Evolutionary conservation across 371 early-diverging fungal species (phyloP), one percentile per base, ranked within the genome.

Genomic region (Parasitella parasitica): DNA sequence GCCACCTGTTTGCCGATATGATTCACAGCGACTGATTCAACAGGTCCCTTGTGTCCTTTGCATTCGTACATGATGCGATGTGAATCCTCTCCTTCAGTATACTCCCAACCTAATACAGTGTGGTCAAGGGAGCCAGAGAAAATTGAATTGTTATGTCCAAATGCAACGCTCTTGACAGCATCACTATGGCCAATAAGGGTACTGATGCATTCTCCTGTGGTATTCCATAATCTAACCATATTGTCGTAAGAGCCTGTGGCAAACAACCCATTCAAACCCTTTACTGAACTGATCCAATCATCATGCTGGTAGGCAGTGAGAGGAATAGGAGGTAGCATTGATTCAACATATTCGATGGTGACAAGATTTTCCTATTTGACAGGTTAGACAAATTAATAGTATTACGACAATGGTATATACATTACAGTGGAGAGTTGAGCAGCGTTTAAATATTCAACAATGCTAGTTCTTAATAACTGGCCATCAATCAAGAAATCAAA

Each of bases 401-500:
- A n/a, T n/a, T n/a, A n/a, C n/a, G n/a, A 16, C 18, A 2, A 8
- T 9, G 18, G 11, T 20, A 43, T 18, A 43, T n/a, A 38, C 67
- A 72, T n/a, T 86, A 89, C 91, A 4, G 93, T 90, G 11, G 97
- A 97, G 52, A 94, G 70, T 15, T 74, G 77, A 26, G 86, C 70
- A 18, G 74, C 73, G 58, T 86, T 80, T 51, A 97, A 75, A 70
- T 94, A 94, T 50, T 85, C 81, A 11, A 81, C 75, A 59, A 97
- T 71, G 50, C 89, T 91, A 3, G 86, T 86, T 69, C 90, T 80
- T 55, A 97, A 82, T 61, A 96, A 88, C 76, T 92, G 86, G 15
- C 93, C 95, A 54, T 95, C 91, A 27, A 94, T 86, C 61, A 97
- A 78, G 69, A 97, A 97, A 64, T 96, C 95, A 71, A 97, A 97